These are phyloP conservation scores for Deinandra increscens DNA, from an alignment of 129 eudicot species.

Conservation along the genomic window DNA sequence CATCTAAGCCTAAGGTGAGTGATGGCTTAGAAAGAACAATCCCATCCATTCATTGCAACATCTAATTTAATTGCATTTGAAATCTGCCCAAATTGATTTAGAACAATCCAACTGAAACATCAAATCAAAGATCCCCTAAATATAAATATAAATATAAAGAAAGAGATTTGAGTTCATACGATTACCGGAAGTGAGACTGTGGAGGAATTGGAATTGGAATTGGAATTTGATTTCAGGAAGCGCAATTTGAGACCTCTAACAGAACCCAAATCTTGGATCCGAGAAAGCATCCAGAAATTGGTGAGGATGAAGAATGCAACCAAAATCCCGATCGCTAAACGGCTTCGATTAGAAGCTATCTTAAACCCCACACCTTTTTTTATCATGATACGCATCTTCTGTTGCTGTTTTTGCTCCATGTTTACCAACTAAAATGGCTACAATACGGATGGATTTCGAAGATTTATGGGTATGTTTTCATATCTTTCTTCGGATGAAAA, in stretches of 20 bases:
- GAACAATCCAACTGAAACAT: neutral
- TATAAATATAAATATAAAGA: too few relatives aligned
- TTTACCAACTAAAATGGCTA: too few relatives aligned
- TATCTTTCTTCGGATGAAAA: neutral
- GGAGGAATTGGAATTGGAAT: too few relatives aligned
- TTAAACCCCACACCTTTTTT: slow-evolving; percentile 24
- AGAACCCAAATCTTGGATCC: slow-evolving; percentile 68
- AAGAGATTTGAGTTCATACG: neutral
- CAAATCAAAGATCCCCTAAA: neutral
- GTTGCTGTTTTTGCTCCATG: slow-evolving; percentile 22
- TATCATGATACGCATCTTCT: slow-evolving; percentile 22
- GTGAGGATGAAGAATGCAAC: slow-evolving; percentile 48
- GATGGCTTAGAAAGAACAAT: too few relatives aligned
- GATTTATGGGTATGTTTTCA: slow-evolving; percentile 6
- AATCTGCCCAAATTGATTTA: neutral
- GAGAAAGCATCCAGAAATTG: slow-evolving; percentile 79
- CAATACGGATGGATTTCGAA: too few relatives aligned
- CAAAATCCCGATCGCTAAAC: slow-evolving; percentile 32
- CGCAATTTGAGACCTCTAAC: slow-evolving; percentile 20
- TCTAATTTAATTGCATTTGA: too few relatives aligned
- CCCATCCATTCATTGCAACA: too few relatives aligned
- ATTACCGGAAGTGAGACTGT: slow-evolving; percentile 54
- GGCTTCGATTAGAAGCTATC: slow-evolving; percentile 32
- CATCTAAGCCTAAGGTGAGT: too few relatives aligned
- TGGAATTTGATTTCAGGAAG: slow-evolving; percentile 45